These are phyloP conservation scores for Funneliformis caledonium DNA, from an alignment of 371 early-diverging fungal species.

Conservation along the genomic window DNA sequence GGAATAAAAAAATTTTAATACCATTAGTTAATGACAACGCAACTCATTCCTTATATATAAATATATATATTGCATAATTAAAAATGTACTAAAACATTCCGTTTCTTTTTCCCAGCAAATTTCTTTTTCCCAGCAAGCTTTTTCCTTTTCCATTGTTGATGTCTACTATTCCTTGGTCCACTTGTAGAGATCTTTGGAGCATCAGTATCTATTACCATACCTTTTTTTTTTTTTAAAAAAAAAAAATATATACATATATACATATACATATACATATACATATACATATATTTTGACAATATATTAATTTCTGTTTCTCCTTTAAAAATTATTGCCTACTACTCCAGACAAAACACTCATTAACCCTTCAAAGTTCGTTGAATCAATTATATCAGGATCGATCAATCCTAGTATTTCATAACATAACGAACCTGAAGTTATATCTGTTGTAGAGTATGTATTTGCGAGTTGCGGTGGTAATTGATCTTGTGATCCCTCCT, in stretches of 20 bases:
- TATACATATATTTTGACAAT: no score
- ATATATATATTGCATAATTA: not conserved
- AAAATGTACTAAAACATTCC: not conserved
- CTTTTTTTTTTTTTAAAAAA: not conserved
- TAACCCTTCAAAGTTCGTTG: slow-evolving; percentile 6
- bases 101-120: not conserved
- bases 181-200: slow-evolving; percentile 16
- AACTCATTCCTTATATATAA: no score
- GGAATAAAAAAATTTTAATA: no score
- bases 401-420: not conserved
- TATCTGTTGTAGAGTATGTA: not conserved
- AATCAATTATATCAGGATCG: not conserved
- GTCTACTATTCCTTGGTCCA: slow-evolving; percentile 23
- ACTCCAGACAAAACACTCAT: not conserved
- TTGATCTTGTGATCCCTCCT: not conserved
- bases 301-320: not conserved
- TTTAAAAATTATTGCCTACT: not conserved
- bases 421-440: slow-evolving; percentile 26
- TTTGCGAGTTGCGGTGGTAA: not conserved
- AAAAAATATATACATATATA: not conserved
- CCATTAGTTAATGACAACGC: no score
- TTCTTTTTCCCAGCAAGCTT: not conserved
- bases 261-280: no score
- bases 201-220: not conserved
- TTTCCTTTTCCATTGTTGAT: not conserved